These are phyloP conservation scores for Yarrowia porcina DNA, from an alignment of 805 yeast species.

Conservation along the genomic window DNA sequence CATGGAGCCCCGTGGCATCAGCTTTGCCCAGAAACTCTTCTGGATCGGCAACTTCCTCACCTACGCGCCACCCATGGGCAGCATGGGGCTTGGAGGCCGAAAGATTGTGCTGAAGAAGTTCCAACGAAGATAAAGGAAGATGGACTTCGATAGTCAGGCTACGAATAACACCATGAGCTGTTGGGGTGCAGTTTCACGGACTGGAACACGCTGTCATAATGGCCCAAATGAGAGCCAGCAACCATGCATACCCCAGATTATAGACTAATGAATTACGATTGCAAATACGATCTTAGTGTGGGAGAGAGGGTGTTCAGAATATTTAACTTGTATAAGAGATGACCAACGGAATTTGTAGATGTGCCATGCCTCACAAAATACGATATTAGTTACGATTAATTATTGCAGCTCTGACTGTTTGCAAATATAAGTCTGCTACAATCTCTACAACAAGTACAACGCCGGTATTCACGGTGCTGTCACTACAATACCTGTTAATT, in stretches of 20 bases:
- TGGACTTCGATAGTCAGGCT: not conserved
- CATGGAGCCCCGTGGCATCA: not conserved
- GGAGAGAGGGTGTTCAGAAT: too few relatives aligned
- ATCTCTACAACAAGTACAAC: too few relatives aligned
- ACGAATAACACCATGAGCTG: not conserved
- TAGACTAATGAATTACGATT: not conserved
- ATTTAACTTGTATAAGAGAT: too few relatives aligned
- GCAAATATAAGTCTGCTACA: too few relatives aligned
- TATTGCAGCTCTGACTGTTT: too few relatives aligned
- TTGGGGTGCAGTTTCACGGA: not conserved
- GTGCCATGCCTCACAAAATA: too few relatives aligned
- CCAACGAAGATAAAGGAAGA: not conserved
- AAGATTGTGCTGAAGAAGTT: slow-evolving; percentile 1
- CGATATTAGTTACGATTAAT: too few relatives aligned
- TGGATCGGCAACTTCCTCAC: slow-evolving; percentile 19
- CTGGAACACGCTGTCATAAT: not conserved
- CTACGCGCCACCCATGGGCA: slow-evolving; percentile 21
- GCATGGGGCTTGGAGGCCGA: slow-evolving; percentile 2
- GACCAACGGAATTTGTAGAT: too few relatives aligned
- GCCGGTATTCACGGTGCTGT: too few relatives aligned
- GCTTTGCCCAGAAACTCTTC: not conserved
- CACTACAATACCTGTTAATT: not conserved
- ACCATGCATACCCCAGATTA: not conserved
- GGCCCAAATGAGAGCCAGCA: not conserved
- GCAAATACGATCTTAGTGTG: not conserved